Base-by-base conservation (phyloP, 768 basidiomycete genomes). In the Lactarius deliciosus region DNA sequence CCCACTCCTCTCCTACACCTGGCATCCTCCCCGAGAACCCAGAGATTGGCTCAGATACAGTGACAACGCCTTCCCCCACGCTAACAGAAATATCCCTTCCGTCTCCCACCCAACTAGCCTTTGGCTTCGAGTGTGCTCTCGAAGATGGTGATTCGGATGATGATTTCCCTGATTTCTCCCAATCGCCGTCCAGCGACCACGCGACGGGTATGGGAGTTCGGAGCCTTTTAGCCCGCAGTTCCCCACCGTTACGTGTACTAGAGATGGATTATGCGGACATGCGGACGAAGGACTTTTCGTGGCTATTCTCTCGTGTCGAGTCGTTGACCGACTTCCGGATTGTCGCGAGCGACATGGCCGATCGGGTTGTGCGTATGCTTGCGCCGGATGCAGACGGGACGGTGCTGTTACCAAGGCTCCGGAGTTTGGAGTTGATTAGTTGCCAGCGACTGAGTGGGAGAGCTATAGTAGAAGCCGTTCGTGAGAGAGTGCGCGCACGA, bases 201-300 rank as follows among this genome's bases (percentile, higher is more conserved):
- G 88, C 88, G 25, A 92, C 88, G 2, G 91, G 91, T 25, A 89
- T 91, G 89, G 91, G 91, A 13, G 76, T 92, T 25, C 86, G 91
- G 34, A 81, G 78, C 55, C 82, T 92, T 63, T 81, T 91, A 38
- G 72, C 76, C 10, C 83, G 87, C 11, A 87, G 82, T 64, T 78
- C 77, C 58, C 91, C 91, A 2, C 88, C 88, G 16, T 77, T 92
- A 47, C 80, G 80, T 57, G 75, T 85, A 38, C 82, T 92, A 28
- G 83, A 88, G 73, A 92, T 92, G 90, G 87, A 92, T 71, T 89
- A 86, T 70, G 87, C 88, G 61, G 91, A 92, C 76, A 87, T 91
- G 85, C 87, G 90, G 55, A 92, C 90, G 38, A 92, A 91, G 76
- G 91, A 92, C 73, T 92, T 92, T 73, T 74, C 72, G 36, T 90